Conservation (phyloP, 148 eudicot genomes). For the Camellia japonica region DNA sequence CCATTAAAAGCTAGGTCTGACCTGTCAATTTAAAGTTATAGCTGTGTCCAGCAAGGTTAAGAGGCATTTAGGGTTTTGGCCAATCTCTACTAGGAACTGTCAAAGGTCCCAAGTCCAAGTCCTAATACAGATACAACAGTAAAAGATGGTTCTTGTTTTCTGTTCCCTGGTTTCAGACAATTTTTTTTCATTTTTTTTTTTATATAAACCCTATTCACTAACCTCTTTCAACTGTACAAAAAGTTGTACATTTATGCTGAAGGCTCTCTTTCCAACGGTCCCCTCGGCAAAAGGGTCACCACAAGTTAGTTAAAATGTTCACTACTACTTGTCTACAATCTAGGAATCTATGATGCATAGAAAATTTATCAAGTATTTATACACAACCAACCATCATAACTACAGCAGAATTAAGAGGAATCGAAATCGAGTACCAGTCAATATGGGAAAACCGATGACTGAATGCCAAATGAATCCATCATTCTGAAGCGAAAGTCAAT, state of each 20-base stretch:
- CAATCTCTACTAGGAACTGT: too few species aligned
- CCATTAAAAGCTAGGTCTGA: not conserved
- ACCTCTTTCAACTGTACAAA: constrained; percentile 11
- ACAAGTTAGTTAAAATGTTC: not conserved
- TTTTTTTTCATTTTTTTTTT: not conserved
- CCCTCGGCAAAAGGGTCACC: not conserved
- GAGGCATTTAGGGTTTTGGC: too few species aligned
- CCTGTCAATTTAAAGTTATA: not conserved
- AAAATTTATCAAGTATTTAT: not conserved
- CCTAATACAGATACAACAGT: too few species aligned
- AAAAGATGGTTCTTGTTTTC: too few species aligned
- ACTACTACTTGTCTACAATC: constrained; percentile 10
- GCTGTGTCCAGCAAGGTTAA: too few species aligned
- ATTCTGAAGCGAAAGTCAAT: constrained; percentile 16
- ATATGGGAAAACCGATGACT: not conserved
- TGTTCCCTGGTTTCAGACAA: not conserved
- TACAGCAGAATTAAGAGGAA: not conserved
- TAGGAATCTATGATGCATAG: constrained; percentile 3
- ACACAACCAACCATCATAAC: not conserved
- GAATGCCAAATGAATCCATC: not conserved
- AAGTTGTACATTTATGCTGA: constrained; percentile 5
- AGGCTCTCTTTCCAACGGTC: constrained; percentile 2
- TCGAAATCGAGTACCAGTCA: not conserved
- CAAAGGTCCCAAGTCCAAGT: not conserved
- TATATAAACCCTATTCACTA: not conserved